A percentile compares a stretch with the other conserved stretches of the same genome.
Evolutionary conservation across 108 stramenopile species (phyloP).

Genomic region (Pseudonitzschia pungens): DNA sequence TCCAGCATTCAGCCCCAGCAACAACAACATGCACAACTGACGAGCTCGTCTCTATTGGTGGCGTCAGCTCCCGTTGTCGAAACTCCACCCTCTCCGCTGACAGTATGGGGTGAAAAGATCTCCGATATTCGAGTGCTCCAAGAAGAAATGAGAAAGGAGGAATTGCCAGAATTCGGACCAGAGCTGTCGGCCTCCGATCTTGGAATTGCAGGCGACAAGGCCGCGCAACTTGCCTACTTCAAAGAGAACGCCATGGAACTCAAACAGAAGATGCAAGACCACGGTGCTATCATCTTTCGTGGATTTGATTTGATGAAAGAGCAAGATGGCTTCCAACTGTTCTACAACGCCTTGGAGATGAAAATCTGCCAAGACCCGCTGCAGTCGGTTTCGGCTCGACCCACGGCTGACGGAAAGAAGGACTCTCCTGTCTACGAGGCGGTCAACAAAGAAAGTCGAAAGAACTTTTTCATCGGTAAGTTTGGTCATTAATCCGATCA

Average conservation of each 20-base stretch:
- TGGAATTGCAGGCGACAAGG: conserved; percentile 45
- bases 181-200: conserved; percentile 53
- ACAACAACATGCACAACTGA: conserved; percentile 1
- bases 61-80: conserved; percentile 19
- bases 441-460: conserved; percentile 88
- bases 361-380: conserved; percentile 85
- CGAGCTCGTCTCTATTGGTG: background rate
- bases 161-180: conserved; percentile 64
- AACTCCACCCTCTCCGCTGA: conserved; percentile 69
- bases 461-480: conserved; percentile 89
- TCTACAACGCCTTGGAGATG: conserved; percentile 81
- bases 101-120: conserved; percentile 68
- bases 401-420: conserved; percentile 82
- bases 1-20: background rate
- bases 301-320: conserved; percentile 84
- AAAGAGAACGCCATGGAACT: conserved; percentile 67
- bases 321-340: conserved; percentile 79
- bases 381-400: conserved; percentile 81
- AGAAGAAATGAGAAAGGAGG: conserved; percentile 35
- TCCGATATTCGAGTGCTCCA: conserved; percentile 61
- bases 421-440: conserved; percentile 87
- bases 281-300: conserved; percentile 80
- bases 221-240: conserved; percentile 65
- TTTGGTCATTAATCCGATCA: background rate
- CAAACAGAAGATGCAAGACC: conserved; percentile 63